These are phyloP conservation scores for Phytophthora meadii DNA, from an alignment of 352 stramenopile species.

Conservation along the genomic window DNA sequence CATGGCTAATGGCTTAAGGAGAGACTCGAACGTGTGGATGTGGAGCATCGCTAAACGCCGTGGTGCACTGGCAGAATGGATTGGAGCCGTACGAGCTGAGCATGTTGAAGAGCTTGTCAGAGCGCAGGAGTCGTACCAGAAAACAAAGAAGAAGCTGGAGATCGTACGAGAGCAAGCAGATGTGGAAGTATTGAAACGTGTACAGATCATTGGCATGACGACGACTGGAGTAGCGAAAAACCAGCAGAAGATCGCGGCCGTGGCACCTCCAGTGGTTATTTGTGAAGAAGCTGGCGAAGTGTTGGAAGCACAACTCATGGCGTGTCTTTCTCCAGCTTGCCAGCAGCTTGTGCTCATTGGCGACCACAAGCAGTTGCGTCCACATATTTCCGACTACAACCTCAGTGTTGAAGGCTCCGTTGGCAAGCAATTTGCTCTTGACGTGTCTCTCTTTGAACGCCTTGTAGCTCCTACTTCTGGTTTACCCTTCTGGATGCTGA, in stretches of 20 bases:
- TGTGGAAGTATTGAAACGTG: constrained; percentile 32
- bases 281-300: constrained; percentile 91
- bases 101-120: constrained; percentile 32
- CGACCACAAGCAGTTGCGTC: constrained; percentile 88
- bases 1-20: not conserved
- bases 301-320: constrained; percentile 72
- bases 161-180: constrained; percentile 39
- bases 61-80: constrained; percentile 34
- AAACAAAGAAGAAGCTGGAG: constrained; percentile 39
- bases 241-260: constrained; percentile 61
- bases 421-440: constrained; percentile 68
- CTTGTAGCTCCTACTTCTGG: constrained; percentile 43
- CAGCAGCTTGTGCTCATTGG: constrained; percentile 90
- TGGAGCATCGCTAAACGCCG: constrained; percentile 39
- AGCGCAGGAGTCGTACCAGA: constrained; percentile 40
- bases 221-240: constrained; percentile 84
- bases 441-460: constrained; percentile 88
- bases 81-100: constrained; percentile 13
- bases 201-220: constrained; percentile 84
- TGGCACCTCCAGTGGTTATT: constrained; percentile 77
- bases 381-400: constrained; percentile 75
- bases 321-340: constrained; percentile 61
- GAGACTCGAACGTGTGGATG: constrained; percentile 38
- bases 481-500: constrained; percentile 55
- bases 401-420: constrained; percentile 62